phyloP scores from a whole-genome alignment of 176 grass and related monocot genomes.

The Panicum miliaceum region DNA sequence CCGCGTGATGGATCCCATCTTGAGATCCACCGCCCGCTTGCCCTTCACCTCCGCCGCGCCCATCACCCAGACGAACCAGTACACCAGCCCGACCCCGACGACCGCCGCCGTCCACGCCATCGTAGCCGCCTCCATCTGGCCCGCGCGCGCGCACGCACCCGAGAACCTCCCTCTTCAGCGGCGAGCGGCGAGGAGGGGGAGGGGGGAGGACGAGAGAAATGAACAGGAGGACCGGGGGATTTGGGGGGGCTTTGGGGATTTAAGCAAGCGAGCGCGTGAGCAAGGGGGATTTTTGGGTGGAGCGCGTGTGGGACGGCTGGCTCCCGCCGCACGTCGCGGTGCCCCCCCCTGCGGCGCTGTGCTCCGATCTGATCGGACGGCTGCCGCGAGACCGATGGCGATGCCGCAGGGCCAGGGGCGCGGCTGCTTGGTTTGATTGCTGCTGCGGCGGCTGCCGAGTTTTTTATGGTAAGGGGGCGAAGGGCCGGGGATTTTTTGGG shows the following conservation, averaged over 20 bases:
- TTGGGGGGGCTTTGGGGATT: constrained; percentile 30
- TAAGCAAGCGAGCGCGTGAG: constrained; percentile 28
- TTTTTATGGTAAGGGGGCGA: not conserved
- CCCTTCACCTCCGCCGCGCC: constrained; percentile 97
- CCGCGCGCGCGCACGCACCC: too few relatives aligned
- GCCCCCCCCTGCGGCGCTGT: not conserved
- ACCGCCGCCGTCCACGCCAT: constrained; percentile 78
- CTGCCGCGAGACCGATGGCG: not conserved
- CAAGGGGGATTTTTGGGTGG: not conserved
- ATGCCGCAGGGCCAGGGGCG: not conserved
- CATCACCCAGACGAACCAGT: constrained; percentile 99
- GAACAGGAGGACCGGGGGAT: constrained; percentile 27
- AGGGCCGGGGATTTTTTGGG: not conserved
- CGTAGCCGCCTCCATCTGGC: constrained; percentile 71
- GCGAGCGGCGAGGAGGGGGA: not conserved
- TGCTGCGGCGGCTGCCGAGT: not conserved
- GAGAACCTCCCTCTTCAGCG: not conserved
- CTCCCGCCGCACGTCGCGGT: not conserved
- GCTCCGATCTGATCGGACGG: constrained; percentile 35
- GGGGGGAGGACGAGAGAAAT: not conserved
- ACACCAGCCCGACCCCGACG: constrained; percentile 51
- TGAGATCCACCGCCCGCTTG: constrained; percentile 92
- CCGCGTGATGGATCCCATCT: constrained; percentile 88
- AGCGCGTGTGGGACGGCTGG: not conserved
- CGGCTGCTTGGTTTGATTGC: not conserved